Evolutionary conservation across 805 yeast genomes (phyloP), one percentile per base, ranked within the genome.

Genomic region (Starmerella sp.): DNA sequence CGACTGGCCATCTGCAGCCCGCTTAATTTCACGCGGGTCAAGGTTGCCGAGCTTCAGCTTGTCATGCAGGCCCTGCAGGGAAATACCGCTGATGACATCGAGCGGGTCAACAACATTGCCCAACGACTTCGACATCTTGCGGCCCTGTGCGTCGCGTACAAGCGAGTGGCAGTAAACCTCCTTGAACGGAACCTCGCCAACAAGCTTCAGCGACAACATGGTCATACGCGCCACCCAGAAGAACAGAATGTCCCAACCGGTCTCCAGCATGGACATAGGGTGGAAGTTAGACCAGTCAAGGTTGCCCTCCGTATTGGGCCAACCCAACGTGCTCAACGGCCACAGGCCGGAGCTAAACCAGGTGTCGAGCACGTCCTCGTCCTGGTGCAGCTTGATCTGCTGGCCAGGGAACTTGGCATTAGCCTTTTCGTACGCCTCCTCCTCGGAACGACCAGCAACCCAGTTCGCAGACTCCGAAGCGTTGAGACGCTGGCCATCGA

Each of bases 191-290:
- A 87, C 80, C 56, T 82, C 74, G 51, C 96, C 97, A 30, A 96
- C 87, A 70, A 91, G 76, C 73, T 91, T 90, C 65, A 89, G 70
- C 60, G 96, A 93, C 67, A 93, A 75, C 74, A 91, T 78, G 61
- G 91, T 84, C 98, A 93, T 93, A 74, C 98, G 82, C 32, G 93
- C 79, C 52, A 93, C 97, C 98, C 98, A 93, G 84, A 93, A 93
- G 81, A 93, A 93, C 68, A 93, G 77, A 68, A 91, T 91, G 76
- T 91, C 98, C 98, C 98, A 93, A 65, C 98, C 98, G 51, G 98
- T 93, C 74, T 93, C 98, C 66, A 93, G 76, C 85, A 93, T 76
- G 31, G 95, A 83, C 83, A 89, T 84, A 63, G 98, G 97, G 67
- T 81, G 84, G 73, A 87, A 93, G 52, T 73, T 72, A 64, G 80